Evolutionary conservation across 2,329 filamentous ascomycete genomes (phyloP).

Genomic region (Talaromyces sp.): DNA sequence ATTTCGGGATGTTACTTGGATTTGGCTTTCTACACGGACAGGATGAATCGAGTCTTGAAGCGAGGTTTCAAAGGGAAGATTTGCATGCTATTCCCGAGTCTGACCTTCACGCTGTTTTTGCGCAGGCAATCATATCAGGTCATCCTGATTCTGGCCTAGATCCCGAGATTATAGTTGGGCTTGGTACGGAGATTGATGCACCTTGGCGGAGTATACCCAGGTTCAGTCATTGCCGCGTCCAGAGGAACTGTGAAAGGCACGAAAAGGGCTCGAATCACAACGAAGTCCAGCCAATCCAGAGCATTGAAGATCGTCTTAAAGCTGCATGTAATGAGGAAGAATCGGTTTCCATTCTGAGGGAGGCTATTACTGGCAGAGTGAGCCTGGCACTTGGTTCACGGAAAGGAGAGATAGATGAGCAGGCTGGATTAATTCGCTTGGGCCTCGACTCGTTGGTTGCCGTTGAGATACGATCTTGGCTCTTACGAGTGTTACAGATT

Average conservation of each 20-base stretch:
- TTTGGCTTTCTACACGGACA: conserved; percentile 28
- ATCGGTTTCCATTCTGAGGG: not conserved
- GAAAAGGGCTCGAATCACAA: not conserved
- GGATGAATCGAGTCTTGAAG: conserved; percentile 7
- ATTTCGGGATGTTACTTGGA: conserved; percentile 31
- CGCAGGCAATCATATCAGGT: conserved; percentile 51
- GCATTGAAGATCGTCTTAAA: not conserved
- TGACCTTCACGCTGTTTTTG: conserved; percentile 54
- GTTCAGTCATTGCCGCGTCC: conserved; percentile 1
- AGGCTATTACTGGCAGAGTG: not conserved
- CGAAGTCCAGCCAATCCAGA: not conserved
- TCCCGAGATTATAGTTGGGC: conserved; percentile 25
- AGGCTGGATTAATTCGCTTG: conserved; percentile 22
- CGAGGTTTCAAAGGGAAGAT: conserved; percentile 5
- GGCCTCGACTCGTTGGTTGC: conserved; percentile 25
- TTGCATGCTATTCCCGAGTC: conserved; percentile 42
- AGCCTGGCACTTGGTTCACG: conserved; percentile 5
- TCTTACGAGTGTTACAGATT: conserved; percentile 44
- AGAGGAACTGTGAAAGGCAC: not conserved
- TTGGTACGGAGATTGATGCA: conserved; percentile 1
- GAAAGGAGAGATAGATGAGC: not conserved
- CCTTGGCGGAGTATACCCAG: not conserved
- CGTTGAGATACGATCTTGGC: conserved; percentile 37
- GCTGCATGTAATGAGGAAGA: not conserved
- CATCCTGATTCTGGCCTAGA: conserved; percentile 26